These are phyloP conservation scores for Dactylellina haptotyla DNA, from an alignment of 2,329 filamentous ascomycete genomes.

Conservation along the genomic window DNA sequence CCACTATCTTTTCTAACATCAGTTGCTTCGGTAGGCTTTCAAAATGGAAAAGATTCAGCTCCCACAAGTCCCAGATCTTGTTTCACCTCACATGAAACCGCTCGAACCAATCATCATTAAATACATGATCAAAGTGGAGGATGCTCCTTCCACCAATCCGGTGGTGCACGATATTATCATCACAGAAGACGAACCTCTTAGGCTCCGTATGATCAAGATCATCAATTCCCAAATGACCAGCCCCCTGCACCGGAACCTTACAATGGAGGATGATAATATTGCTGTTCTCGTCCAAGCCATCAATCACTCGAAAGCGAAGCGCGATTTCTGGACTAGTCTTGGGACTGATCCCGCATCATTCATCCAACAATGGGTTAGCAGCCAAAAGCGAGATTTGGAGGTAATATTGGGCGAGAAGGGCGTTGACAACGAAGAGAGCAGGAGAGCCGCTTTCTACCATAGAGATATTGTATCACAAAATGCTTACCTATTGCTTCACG, in stretches of 20 bases:
- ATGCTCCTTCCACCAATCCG: slow-evolving; percentile 81
- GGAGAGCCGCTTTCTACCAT: slow-evolving; percentile 56
- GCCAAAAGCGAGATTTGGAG: slow-evolving; percentile 89
- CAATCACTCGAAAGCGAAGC: slow-evolving; percentile 85
- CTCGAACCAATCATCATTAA: slow-evolving; percentile 83
- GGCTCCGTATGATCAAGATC: slow-evolving; percentile 72
- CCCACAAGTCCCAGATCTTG: slow-evolving; percentile 82
- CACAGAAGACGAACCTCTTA: slow-evolving; percentile 82
- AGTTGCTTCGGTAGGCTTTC: slow-evolving; percentile 70
- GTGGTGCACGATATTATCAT: slow-evolving; percentile 93
- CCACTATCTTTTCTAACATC: slow-evolving; percentile 4
- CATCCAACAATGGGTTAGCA: slow-evolving; percentile 85
- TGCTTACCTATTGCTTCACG: slow-evolving; percentile 56
- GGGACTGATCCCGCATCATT: slow-evolving; percentile 85
- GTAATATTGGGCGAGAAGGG: slow-evolving; percentile 83
- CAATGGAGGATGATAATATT: slow-evolving; percentile 82
- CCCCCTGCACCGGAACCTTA: slow-evolving; percentile 78
- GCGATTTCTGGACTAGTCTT: slow-evolving; percentile 83
- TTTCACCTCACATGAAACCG: slow-evolving; percentile 79
- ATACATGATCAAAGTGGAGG: slow-evolving; percentile 94
- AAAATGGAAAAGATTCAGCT: slow-evolving; percentile 81
- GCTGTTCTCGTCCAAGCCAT: slow-evolving; percentile 84
- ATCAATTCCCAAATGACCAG: slow-evolving; percentile 76
- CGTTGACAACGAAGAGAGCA: slow-evolving; percentile 69
- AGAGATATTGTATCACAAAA: slow-evolving; percentile 50